Evolutionary conservation across 2,329 filamentous ascomycete genomes (phyloP), one percentile per base, ranked within the genome.

Genomic region (Drechslerella dactyloides): DNA sequence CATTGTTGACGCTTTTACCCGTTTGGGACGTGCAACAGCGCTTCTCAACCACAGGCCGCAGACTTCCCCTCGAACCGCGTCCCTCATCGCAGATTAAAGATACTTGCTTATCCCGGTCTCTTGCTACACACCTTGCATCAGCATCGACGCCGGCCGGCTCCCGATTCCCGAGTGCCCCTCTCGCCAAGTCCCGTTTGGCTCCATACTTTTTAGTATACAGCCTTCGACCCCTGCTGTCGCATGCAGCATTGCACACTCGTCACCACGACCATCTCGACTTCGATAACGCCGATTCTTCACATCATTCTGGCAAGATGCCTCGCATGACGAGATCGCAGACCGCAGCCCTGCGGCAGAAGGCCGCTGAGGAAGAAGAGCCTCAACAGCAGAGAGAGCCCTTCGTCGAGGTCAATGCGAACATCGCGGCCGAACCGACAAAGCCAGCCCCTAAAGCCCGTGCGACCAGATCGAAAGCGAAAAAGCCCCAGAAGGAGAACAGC

Each of bases 271-370:
- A 17, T 2, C 11, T 6, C 13, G 2, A 17, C 37, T 15, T 13
- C 37, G 37, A 42, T 15, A 42, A 15, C 46, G 35, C 59, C 51
- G 48, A 19, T 54, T n/a, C 8, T 33, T 60, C 62, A 44, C 44
- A 50, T 66, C 61, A 8, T 50, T 55, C 23, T 37, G 11, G n/a
- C n/a, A 44, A 13, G 23, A 70, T 70, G 66, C 66, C 66, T 11
- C 55, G 66, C 35, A 8, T 64, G 10, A 70, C 66, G 5, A 48
- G 66, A 33, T 62, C 66, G n/a, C 59, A 70, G 46, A 59, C 66
- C 21, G 66, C 66, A 46, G 58, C 59, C 24, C 33, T 64, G 51
- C 54, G 53, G 23, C n/a, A 60, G 24, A n/a, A 60, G 30, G 48
- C 37, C 37, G 52, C 52, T 13, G 60, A 50, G 24, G 46, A 35